These are phyloP conservation scores for Saccharomycopsis phalli DNA, from an alignment of 1,139 yeast species.

Conservation along the genomic window DNA sequence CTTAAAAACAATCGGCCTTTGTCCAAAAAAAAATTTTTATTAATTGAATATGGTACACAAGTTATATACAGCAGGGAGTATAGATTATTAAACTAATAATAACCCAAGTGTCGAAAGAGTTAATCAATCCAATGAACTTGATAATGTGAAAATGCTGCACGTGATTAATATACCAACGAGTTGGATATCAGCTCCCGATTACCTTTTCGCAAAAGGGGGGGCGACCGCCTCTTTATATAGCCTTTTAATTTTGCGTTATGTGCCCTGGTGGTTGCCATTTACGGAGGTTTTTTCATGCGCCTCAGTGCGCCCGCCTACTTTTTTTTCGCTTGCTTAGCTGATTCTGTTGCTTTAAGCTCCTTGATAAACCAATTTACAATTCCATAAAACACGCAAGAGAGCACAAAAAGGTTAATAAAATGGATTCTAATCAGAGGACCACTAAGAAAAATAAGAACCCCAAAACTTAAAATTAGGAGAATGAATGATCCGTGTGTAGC, in stretches of 20 bases:
- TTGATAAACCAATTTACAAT: conserved; percentile 80
- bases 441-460: conserved; percentile 52
- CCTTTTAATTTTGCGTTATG: background rate
- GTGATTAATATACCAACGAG: conserved; percentile 1
- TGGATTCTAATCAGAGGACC: conserved; percentile 46
- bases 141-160: background rate
- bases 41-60: conserved; percentile 6
- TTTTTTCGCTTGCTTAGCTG: background rate
- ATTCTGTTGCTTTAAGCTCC: conserved; percentile 37
- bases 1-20: background rate
- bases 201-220: background rate
- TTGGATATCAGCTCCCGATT: background rate
- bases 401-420: conserved; percentile 60
- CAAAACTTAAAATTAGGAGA: conserved; percentile 43
- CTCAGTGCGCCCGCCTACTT: background rate
- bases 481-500: conserved; percentile 73
- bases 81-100: conserved; percentile 3
- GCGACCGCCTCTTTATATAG: conserved; percentile 3
- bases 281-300: background rate
- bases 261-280: conserved; percentile 1
- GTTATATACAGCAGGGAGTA: background rate
- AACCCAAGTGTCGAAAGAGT: background rate
- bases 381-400: conserved; percentile 66
- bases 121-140: too few relatives aligned
- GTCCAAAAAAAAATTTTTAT: background rate